A percentile compares a stretch with the other conserved stretches of the same genome.
phyloP scores from a whole-genome alignment of 1,284 basidiomycete species.

The Apiotrichum mycotoxinovorans region DNA sequence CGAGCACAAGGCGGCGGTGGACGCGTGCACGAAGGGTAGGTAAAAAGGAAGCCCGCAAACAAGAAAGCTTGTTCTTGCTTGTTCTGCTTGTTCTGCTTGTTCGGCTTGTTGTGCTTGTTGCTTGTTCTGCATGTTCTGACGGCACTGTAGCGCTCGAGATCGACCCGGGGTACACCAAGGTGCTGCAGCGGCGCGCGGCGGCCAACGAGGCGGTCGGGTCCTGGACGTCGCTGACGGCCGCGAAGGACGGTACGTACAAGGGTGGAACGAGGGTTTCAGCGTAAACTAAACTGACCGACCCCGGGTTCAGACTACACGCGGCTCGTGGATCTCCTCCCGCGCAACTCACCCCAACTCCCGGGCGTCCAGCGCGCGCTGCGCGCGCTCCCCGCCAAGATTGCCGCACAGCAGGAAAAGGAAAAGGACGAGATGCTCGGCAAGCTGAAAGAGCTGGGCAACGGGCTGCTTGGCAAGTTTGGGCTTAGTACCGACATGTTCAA shows the following conservation, averaged over 20 bases:
- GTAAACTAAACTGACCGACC: conserved; percentile 12
- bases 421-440: conserved; percentile 90
- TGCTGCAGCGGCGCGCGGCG: conserved; percentile 75
- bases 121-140: not conserved
- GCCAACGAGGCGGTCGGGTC: conserved; percentile 75
- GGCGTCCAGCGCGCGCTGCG: conserved; percentile 57
- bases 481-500: conserved; percentile 91
- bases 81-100: too few relatives aligned
- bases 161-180: conserved; percentile 80
- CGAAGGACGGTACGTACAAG: conserved; percentile 73
- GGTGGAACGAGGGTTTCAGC: not conserved
- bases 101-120: too few relatives aligned
- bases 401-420: conserved; percentile 73
- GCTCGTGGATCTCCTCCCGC: conserved; percentile 62
- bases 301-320: conserved; percentile 69
- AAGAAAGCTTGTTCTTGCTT: too few relatives aligned
- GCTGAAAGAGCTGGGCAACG: conserved; percentile 88
- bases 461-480: conserved; percentile 82
- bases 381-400: conserved; percentile 61
- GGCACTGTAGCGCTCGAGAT: conserved; percentile 68
- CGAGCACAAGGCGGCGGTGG: conserved; percentile 48
- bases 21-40: conserved; percentile 49
- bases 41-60: too few relatives aligned
- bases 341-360: conserved; percentile 56
- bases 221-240: conserved; percentile 76